phyloP scores from a whole-genome alignment of 1,139 yeast species.

The Yamadazyma membranifaciens region DNA sequence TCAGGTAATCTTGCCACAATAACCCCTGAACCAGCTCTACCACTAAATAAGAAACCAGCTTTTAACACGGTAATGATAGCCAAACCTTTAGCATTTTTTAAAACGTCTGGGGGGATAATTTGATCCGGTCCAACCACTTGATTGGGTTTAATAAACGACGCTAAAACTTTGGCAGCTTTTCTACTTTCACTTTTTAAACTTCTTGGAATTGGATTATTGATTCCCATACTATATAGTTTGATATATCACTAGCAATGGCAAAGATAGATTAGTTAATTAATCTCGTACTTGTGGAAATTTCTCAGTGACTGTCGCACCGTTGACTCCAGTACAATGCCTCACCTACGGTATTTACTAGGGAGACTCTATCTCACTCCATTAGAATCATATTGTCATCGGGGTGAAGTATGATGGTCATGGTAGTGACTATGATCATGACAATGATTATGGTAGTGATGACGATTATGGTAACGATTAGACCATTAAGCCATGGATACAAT shows the following conservation, averaged over 20 bases:
- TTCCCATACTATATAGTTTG: slow-evolving; percentile 32
- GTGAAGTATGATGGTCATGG: too few relatives aligned
- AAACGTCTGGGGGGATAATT: slow-evolving; percentile 85
- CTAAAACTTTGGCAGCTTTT: slow-evolving; percentile 91
- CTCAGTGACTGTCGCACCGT: slow-evolving; percentile 6
- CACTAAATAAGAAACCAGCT: slow-evolving; percentile 94
- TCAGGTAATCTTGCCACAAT: slow-evolving; percentile 92
- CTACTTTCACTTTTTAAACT: slow-evolving; percentile 82
- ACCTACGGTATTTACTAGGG: background rate
- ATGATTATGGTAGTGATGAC: too few relatives aligned
- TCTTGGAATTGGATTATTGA: slow-evolving; percentile 94
- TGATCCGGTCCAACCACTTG: slow-evolving; percentile 88
- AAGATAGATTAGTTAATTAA: background rate
- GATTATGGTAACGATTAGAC: too few relatives aligned
- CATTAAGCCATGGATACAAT: too few relatives aligned
- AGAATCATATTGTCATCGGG: too few relatives aligned
- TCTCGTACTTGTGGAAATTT: slow-evolving; percentile 1
- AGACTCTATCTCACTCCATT: too few relatives aligned
- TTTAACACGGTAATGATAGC: slow-evolving; percentile 89
- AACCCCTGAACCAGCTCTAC: slow-evolving; percentile 97
- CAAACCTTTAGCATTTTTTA: slow-evolving; percentile 88
- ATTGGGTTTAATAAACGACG: slow-evolving; percentile 93
- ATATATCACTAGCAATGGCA: background rate
- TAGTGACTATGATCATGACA: too few relatives aligned
- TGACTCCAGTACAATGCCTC: background rate